These are phyloP conservation scores for Starmera amethionina DNA, from an alignment of 805 yeast species.

Conservation along the genomic window DNA sequence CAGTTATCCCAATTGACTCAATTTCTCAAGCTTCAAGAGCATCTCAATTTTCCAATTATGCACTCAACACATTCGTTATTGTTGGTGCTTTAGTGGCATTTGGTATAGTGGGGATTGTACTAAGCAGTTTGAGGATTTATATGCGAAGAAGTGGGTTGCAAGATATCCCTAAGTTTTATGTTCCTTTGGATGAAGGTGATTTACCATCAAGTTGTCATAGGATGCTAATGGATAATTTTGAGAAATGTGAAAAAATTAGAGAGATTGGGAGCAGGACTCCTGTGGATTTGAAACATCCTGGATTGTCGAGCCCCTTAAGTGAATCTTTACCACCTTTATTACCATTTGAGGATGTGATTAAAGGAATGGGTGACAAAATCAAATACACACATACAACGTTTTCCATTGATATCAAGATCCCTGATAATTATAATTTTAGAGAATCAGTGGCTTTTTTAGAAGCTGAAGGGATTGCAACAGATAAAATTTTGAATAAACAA, in stretches of 20 bases:
- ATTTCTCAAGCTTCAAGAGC: constrained; percentile 51
- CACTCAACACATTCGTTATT: constrained; percentile 73
- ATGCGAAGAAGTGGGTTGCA: constrained; percentile 47
- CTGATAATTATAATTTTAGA: constrained; percentile 30
- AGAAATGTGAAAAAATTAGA: constrained; percentile 32
- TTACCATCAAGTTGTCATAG: constrained; percentile 37
- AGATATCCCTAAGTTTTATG: constrained; percentile 72
- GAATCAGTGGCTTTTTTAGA: constrained; percentile 31
- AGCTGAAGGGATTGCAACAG: constrained; percentile 12
- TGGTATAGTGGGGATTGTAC: constrained; percentile 35
- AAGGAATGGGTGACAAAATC: constrained; percentile 51
- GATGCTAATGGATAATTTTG: constrained; percentile 29
- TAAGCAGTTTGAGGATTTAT: constrained; percentile 52
- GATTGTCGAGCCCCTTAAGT: constrained; percentile 35
- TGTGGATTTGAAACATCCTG: constrained; percentile 37
- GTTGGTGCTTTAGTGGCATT: constrained; percentile 61
- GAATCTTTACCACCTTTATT: constrained; percentile 27
- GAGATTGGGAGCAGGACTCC: constrained; percentile 30
- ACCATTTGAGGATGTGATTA: constrained; percentile 43
- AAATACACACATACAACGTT: constrained; percentile 36
- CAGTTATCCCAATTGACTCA: constrained; percentile 75
- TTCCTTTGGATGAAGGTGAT: constrained; percentile 57
- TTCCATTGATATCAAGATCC: constrained; percentile 23
- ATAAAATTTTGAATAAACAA: constrained; percentile 11
- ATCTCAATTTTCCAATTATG: constrained; percentile 38